phyloP scores from a whole-genome alignment of 441 rosid genomes.

The Dalechampia spathulata region DNA sequence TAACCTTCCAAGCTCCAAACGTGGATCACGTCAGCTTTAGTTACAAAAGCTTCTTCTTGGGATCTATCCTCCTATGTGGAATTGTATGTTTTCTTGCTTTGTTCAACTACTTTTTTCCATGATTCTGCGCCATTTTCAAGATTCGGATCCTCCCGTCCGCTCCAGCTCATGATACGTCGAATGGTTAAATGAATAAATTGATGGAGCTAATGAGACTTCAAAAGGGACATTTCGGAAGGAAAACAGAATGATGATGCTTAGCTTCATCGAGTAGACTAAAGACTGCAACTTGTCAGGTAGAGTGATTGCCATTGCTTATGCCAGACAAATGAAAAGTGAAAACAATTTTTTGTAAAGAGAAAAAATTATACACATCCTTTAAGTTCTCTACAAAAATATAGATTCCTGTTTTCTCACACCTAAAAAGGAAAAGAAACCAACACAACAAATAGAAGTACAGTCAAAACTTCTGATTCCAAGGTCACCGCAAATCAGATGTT shows the following conservation, averaged over 20 bases:
- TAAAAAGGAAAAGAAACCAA: slow-evolving; percentile 7
- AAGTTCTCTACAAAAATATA: slow-evolving; percentile 38
- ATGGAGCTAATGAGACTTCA: slow-evolving; percentile 14
- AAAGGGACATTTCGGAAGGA: slow-evolving; percentile 20
- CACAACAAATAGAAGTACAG: slow-evolving; percentile 6
- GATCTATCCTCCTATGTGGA: slow-evolving; percentile 64
- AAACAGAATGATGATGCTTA: slow-evolving; percentile 16
- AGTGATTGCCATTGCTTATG: no score
- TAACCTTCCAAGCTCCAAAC: slow-evolving; percentile 24
- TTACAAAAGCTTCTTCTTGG: slow-evolving; percentile 73
- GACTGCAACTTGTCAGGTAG: no score
- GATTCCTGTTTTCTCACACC: slow-evolving; percentile 16
- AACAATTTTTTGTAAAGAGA: slow-evolving; percentile 10
- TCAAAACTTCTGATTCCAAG: slow-evolving; percentile 23
- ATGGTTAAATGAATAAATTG: slow-evolving; percentile 13
- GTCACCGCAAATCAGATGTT: slow-evolving; percentile 22
- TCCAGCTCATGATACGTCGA: slow-evolving; percentile 26
- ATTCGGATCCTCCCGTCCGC: slow-evolving; percentile 19
- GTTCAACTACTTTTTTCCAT: slow-evolving; percentile 43
- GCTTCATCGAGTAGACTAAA: slow-evolving; percentile 27
- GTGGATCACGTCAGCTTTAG: slow-evolving; percentile 50
- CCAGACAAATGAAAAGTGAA: no score
- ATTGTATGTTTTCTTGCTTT: slow-evolving; percentile 62
- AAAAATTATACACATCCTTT: slow-evolving; percentile 16
- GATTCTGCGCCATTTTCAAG: slow-evolving; percentile 39